Evolutionary conservation across 495 filamentous ascomycete species (phyloP).

Genomic region (Neurospora sp.): DNA sequence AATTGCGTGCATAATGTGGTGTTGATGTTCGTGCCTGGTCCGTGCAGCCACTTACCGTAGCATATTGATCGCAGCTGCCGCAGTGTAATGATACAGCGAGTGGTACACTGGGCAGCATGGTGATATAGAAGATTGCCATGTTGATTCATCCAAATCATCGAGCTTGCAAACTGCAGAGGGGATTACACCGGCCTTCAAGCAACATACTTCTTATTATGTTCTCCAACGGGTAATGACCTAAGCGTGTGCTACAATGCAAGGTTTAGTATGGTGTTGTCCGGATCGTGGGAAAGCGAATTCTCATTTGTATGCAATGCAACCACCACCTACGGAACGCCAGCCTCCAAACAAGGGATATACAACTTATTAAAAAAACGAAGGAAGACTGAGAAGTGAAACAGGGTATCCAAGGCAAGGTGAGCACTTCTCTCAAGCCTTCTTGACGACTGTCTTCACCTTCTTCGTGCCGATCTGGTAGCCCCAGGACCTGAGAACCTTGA

Average conservation of each 20-base stretch:
- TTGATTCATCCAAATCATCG: not conserved
- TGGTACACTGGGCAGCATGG: not conserved
- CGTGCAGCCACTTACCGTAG: not conserved
- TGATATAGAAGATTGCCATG: not conserved
- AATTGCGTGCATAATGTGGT: not conserved
- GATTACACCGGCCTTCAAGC: not conserved
- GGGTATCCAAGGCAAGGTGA: not conserved
- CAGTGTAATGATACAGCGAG: not conserved
- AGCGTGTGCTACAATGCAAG: not conserved
- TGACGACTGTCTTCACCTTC: conserved; percentile 5
- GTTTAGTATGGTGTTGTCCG: not conserved
- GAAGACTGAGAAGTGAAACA: not conserved
- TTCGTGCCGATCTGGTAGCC: conserved; percentile 55
- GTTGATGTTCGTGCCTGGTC: not conserved
- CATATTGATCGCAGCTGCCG: not conserved
- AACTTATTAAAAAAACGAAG: not conserved
- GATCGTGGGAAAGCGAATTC: conserved; percentile 2
- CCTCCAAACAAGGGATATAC: not conserved
- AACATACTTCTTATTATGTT: not conserved
- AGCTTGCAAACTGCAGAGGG: not conserved
- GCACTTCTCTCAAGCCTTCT: not conserved
- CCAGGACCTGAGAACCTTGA: conserved; percentile 74
- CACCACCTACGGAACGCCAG: conserved; percentile 4
- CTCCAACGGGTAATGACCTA: not conserved
- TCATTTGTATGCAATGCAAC: conserved; percentile 5